Evolutionary conservation across 202 grass and related monocot genomes (phyloP).

Genomic region (Schoenoplectus triqueter): DNA sequence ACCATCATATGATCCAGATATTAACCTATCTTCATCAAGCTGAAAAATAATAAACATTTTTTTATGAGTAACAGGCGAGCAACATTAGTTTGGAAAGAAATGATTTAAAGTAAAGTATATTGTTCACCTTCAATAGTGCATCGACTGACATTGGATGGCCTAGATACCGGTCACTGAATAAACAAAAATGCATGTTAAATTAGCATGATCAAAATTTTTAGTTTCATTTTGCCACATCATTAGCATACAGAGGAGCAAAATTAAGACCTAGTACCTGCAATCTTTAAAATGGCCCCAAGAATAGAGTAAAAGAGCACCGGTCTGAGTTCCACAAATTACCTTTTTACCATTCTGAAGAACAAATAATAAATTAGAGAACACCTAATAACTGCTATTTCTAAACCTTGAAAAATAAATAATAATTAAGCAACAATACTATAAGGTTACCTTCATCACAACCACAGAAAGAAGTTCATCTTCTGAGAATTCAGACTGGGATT

Average conservation of each 20-base stretch:
- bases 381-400: neutral
- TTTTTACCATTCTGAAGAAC: constrained; percentile 75
- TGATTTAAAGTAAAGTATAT: constrained; percentile 3
- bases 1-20: constrained; percentile 86
- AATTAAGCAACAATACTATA: neutral
- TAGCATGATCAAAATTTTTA: constrained; percentile 21
- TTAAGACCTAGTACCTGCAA: constrained; percentile 66
- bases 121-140: constrained; percentile 79
- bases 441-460: constrained; percentile 82
- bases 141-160: constrained; percentile 83
- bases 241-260: constrained; percentile 14
- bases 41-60: constrained; percentile 42
- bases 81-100: constrained; percentile 14
- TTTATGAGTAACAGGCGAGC: constrained; percentile 14
- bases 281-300: constrained; percentile 96
- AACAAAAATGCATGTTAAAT: constrained; percentile 13
- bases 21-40: constrained; percentile 88
- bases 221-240: neutral
- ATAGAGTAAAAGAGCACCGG: constrained; percentile 79
- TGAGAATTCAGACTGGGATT: constrained; percentile 88
- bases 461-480: constrained; percentile 92
- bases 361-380: constrained; percentile 27
- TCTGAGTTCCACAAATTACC: constrained; percentile 88
- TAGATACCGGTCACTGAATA: constrained; percentile 78
- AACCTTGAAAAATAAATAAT: constrained; percentile 3